Percentiles rank a stretch among this genome's conserved stretches.
Conservation (phyloP, 192 early-diverging fungal genomes). For the Gaertneriomyces sp. region DNA sequence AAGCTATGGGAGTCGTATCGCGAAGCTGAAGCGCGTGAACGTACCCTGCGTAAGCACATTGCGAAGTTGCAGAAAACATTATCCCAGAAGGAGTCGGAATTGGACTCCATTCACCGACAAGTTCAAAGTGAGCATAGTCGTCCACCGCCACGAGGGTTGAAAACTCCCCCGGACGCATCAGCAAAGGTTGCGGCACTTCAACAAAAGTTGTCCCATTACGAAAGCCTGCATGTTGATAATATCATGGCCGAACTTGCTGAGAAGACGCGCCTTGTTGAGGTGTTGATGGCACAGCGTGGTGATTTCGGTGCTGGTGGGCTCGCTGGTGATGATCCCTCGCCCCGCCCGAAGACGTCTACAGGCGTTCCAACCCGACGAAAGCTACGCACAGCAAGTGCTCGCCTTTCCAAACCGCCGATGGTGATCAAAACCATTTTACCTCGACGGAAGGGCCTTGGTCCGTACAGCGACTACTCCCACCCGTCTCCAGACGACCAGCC, state of each 20-base stretch:
- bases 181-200: conserved; percentile 31
- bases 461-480: conserved; percentile 21
- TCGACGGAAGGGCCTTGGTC: conserved; percentile 19
- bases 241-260: conserved; percentile 45
- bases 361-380: neutral
- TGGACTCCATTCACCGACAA: conserved; percentile 44
- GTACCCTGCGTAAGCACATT: conserved; percentile 44
- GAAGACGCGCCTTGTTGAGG: conserved; percentile 45
- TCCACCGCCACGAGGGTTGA: neutral
- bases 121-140: conserved; percentile 38
- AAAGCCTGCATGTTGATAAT: conserved; percentile 46
- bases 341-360: neutral
- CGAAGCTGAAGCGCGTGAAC: conserved; percentile 52
- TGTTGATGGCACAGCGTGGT: conserved; percentile 36
- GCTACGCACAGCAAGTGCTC: conserved; percentile 16
- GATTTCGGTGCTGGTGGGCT: conserved; percentile 21
- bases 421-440: conserved; percentile 13
- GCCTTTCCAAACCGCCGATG: conserved; percentile 10
- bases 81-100: conserved; percentile 32
- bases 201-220: conserved; percentile 39
- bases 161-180: conserved; percentile 7
- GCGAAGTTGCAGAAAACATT: conserved; percentile 42
- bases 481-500: conserved; percentile 16
- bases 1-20: conserved; percentile 59
- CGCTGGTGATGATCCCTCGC: neutral